Conservation (phyloP, 2,329 filamentous ascomycete species). For the Hypoxylon sp. region DNA sequence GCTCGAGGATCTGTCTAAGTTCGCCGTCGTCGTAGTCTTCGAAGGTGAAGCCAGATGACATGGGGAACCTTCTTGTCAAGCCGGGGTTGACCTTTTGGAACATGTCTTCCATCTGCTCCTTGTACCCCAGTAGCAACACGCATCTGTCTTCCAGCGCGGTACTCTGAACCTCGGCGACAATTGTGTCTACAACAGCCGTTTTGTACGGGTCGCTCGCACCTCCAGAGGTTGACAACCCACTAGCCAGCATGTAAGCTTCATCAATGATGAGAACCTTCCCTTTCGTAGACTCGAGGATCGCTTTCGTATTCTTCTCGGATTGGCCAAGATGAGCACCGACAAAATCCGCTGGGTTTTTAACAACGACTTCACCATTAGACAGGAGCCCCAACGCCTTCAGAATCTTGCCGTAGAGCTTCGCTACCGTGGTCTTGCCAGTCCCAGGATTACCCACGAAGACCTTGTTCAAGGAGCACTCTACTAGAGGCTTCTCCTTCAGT, state of each 20-base stretch:
- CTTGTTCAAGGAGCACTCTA: slow-evolving; percentile 50
- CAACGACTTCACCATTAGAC: slow-evolving; percentile 64
- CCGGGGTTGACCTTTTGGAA: slow-evolving; percentile 82
- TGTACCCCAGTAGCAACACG: slow-evolving; percentile 79
- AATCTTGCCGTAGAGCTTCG: slow-evolving; percentile 52
- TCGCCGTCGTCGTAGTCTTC: slow-evolving; percentile 76
- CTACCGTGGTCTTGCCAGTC: slow-evolving; percentile 54
- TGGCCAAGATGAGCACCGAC: slow-evolving; percentile 73
- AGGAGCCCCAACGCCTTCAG: slow-evolving; percentile 58
- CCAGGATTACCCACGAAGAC: slow-evolving; percentile 53
- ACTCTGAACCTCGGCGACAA: slow-evolving; percentile 81
- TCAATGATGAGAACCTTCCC: slow-evolving; percentile 87
- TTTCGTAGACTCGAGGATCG: slow-evolving; percentile 73
- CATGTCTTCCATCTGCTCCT: slow-evolving; percentile 78
- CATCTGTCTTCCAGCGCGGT: slow-evolving; percentile 79
- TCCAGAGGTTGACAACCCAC: slow-evolving; percentile 54
- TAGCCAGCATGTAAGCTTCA: slow-evolving; percentile 79
- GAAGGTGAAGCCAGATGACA: slow-evolving; percentile 75
- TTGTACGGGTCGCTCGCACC: slow-evolving; percentile 63
- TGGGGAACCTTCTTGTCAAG: slow-evolving; percentile 74
- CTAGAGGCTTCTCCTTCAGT: slow-evolving; percentile 46
- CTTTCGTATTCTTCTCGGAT: slow-evolving; percentile 81
- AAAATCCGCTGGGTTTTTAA: slow-evolving; percentile 83
- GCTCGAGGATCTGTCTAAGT: slow-evolving; percentile 70
- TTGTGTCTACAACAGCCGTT: slow-evolving; percentile 78